Conservation (phyloP, 75 land plant genomes). For the Gnetum montanum region DNA sequence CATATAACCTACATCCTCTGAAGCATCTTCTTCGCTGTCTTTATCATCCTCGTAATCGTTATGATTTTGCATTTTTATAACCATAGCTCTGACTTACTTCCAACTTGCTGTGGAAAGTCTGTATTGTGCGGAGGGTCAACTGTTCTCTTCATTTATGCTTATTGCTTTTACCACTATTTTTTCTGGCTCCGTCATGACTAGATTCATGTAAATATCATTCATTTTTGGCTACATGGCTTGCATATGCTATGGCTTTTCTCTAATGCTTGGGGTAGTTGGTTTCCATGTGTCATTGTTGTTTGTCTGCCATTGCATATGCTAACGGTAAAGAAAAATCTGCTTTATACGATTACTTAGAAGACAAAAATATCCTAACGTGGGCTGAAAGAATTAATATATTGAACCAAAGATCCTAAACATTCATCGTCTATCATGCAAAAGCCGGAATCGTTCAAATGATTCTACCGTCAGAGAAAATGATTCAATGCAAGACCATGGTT, state of each 20-base stretch:
- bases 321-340: too few relatives aligned
- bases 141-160: constrained; percentile 59
- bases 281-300: constrained; percentile 62
- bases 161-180: constrained; percentile 75
- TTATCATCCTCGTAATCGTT: constrained; percentile 67
- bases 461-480: constrained; percentile 5
- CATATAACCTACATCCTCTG: constrained; percentile 65
- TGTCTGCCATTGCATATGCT: constrained; percentile 77
- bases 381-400: too few relatives aligned
- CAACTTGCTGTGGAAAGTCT: constrained; percentile 74
- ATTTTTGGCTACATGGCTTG: constrained; percentile 90
- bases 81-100: constrained; percentile 71
- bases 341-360: too few relatives aligned
- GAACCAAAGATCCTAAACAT: too few relatives aligned
- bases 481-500: constrained; percentile 1
- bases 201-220: constrained; percentile 81
- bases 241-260: constrained; percentile 76
- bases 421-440: too few relatives aligned
- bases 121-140: constrained; percentile 84
- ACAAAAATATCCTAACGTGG: too few relatives aligned
- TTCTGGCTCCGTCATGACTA: constrained; percentile 70
- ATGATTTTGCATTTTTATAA: constrained; percentile 67
- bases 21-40: constrained; percentile 68
- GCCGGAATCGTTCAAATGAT: too few relatives aligned
- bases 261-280: constrained; percentile 77